Percentiles rank a stretch among this genome's conserved stretches.
Evolutionary conservation across 2,329 filamentous ascomycete species (phyloP).

Genomic region (Fusarium papillatum): DNA sequence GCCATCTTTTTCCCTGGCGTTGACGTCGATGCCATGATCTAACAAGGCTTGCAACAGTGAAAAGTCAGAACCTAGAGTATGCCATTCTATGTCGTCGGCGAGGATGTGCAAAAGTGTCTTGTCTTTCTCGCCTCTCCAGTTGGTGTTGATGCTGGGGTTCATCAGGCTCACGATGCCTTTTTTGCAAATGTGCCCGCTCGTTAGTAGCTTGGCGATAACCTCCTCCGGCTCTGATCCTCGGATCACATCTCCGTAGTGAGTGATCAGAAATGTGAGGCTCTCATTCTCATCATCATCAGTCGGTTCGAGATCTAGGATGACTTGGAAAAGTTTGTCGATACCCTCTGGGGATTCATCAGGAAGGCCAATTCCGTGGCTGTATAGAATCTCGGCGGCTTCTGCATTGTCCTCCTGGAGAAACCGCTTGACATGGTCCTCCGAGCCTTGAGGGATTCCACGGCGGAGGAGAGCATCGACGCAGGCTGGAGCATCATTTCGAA

Average conservation of each 20-base stretch:
- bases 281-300: background rate
- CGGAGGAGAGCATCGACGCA: background rate
- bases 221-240: background rate
- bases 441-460: background rate
- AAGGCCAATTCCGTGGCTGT: background rate
- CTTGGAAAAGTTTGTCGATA: background rate
- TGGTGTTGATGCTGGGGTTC: background rate
- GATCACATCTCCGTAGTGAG: background rate
- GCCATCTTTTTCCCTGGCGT: background rate
- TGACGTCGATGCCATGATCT: background rate
- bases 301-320: background rate
- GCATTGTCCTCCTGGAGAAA: background rate
- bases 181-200: background rate
- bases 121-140: background rate
- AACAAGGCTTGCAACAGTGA: background rate
- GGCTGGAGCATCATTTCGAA: background rate
- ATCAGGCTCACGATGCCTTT: background rate
- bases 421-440: background rate
- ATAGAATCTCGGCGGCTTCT: background rate
- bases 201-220: background rate
- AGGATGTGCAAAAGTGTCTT: background rate
- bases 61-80: background rate
- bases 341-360: background rate
- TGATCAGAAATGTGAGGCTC: background rate
- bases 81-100: background rate